Conservation (phyloP, 73 alveolate species). For the Paramecium sexaurelia region DNA sequence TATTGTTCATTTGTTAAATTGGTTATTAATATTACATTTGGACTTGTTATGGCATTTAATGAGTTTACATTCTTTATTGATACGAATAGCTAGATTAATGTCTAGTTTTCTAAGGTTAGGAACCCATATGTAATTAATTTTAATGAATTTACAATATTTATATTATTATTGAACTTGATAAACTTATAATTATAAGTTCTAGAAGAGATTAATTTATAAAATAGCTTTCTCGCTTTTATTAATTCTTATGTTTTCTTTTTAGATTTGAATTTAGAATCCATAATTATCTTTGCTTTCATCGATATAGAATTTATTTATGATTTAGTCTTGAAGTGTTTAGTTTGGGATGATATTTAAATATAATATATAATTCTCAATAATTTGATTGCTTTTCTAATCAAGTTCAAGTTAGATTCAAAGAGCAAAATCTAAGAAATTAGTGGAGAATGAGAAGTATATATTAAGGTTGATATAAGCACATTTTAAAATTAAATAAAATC, state of each 20-base stretch:
- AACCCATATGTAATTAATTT: background rate
- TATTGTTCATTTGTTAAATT: background rate
- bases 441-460: background rate
- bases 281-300: too few species aligned
- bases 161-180: background rate
- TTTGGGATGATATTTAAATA: too few species aligned
- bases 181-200: too few species aligned
- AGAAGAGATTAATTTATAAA: too few species aligned
- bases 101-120: background rate
- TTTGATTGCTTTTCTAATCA: too few species aligned
- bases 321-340: too few species aligned
- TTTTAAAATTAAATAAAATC: slow-evolving; percentile 26
- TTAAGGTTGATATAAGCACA: background rate
- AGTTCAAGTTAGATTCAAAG: too few species aligned
- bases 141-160: background rate
- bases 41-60: background rate
- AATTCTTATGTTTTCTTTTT: too few species aligned
- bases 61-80: background rate
- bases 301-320: too few species aligned
- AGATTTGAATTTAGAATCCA: too few species aligned
- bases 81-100: background rate
- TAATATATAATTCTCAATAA: too few species aligned
- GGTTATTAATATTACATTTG: background rate
- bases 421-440: background rate
- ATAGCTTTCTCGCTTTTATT: too few species aligned